A percentile compares a stretch with the other conserved stretches of the same genome.
Evolutionary conservation across 371 early-diverging fungal species (phyloP).

Genomic region (Mucor indicus): DNA sequence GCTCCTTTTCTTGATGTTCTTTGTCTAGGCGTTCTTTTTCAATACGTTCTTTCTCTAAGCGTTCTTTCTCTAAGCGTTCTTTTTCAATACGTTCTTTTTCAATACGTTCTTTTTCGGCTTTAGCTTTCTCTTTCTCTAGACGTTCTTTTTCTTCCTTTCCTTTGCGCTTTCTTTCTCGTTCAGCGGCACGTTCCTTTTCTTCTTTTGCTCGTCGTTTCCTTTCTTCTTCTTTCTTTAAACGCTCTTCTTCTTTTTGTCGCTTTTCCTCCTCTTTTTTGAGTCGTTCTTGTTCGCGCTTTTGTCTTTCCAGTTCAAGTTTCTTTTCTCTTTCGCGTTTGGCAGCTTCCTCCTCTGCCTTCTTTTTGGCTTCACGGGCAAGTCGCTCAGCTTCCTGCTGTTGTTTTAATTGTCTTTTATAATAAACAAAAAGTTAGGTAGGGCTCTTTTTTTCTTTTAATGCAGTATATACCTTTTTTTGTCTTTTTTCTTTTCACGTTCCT

Average conservation of each 20-base stretch:
- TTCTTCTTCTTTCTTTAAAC: slow-evolving; percentile 11
- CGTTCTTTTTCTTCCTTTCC: slow-evolving; percentile 12
- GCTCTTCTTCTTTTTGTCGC: slow-evolving; percentile 31
- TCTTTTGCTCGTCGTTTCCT: slow-evolving; percentile 9
- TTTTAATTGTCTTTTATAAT: slow-evolving; percentile 29
- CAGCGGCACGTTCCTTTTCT: slow-evolving; percentile 3
- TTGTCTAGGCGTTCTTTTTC: background rate
- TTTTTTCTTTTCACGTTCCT: slow-evolving; percentile 64
- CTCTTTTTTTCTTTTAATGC: background rate
- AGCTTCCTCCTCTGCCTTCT: slow-evolving; percentile 34
- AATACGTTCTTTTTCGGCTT: background rate
- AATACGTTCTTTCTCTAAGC: background rate
- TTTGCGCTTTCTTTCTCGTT: background rate
- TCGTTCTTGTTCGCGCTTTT: slow-evolving; percentile 41
- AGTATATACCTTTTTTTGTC: slow-evolving; percentile 54
- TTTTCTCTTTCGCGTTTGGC: slow-evolving; percentile 30
- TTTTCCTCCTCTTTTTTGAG: slow-evolving; percentile 28
- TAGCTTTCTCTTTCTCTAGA: background rate
- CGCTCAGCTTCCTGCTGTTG: slow-evolving; percentile 42
- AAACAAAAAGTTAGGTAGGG: background rate
- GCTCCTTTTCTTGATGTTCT: slow-evolving; percentile 43
- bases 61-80: slow-evolving; percentile 1
- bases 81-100: no score
- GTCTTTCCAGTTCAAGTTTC: slow-evolving; percentile 46
- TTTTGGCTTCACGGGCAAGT: slow-evolving; percentile 32